Evolutionary conservation across 768 basidiomycete genomes (phyloP).

Genomic region (Pleurotus platypus): DNA sequence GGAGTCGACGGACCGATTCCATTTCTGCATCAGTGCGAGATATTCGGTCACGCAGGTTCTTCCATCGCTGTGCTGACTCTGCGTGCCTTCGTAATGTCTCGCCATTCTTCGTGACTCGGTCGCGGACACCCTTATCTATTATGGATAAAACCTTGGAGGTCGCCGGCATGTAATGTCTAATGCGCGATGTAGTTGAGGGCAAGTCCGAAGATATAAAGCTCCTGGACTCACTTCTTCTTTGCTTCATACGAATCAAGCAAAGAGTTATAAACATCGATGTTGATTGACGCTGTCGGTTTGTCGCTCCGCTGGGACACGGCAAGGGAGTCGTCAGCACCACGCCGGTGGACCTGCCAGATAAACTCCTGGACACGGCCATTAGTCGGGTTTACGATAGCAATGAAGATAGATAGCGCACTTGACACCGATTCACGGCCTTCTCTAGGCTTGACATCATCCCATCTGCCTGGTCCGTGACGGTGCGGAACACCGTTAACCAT

Average conservation of each 20-base stretch:
- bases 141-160: conserved; percentile 90
- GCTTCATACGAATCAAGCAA: conserved; percentile 78
- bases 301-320: conserved; percentile 50
- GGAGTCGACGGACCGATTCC: conserved; percentile 61
- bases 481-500: conserved; percentile 93
- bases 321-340: conserved; percentile 42
- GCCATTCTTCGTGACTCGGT: conserved; percentile 94
- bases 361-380: conserved; percentile 55
- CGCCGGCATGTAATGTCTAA: conserved; percentile 91
- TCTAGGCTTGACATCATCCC: conserved; percentile 97
- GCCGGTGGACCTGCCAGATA: conserved; percentile 76
- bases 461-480: conserved; percentile 91
- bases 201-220: conserved; percentile 9
- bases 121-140: conserved; percentile 90
- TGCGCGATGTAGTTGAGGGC: conserved; percentile 8
- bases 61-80: conserved; percentile 87
- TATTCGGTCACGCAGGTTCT: conserved; percentile 75
- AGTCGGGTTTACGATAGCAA: not conserved
- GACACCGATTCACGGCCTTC: conserved; percentile 88
- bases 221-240: conserved; percentile 70
- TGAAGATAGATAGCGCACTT: conserved; percentile 44
- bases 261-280: conserved; percentile 59
- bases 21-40: conserved; percentile 78
- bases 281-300: conserved; percentile 38
- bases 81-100: conserved; percentile 88